These are phyloP conservation scores for Hibiscus mutabilis DNA, from an alignment of 345 rosid species.

Conservation along the genomic window DNA sequence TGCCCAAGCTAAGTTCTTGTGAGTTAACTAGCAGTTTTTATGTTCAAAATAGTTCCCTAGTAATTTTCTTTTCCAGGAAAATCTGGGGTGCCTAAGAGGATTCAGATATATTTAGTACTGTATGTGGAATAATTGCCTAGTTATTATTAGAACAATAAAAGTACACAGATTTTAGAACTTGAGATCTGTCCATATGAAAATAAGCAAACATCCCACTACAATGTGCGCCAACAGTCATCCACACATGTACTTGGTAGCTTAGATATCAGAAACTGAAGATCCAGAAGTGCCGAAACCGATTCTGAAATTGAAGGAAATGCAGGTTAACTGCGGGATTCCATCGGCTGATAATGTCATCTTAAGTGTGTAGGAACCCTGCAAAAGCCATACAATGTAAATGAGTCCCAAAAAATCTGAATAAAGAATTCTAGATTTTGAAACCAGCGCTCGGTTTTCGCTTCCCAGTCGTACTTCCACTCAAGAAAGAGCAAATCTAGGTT, in stretches of 20 bases:
- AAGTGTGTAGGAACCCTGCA: conserved; percentile 45
- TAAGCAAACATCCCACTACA: background rate
- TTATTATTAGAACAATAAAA: background rate
- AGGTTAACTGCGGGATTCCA: conserved; percentile 26
- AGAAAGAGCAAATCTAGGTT: background rate
- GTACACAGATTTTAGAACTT: background rate
- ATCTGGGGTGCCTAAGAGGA: background rate
- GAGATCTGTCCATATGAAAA: background rate
- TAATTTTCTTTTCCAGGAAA: background rate
- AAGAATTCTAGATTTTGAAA: background rate
- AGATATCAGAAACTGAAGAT: conserved; percentile 6
- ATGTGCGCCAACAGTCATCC: background rate
- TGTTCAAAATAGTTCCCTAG: background rate
- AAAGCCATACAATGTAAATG: background rate
- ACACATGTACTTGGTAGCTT: background rate
- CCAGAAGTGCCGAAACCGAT: conserved; percentile 18
- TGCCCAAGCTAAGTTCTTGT: no score
- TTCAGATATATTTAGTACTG: background rate
- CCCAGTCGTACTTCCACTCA: background rate
- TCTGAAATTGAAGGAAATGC: conserved; percentile 50
- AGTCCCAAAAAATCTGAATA: background rate
- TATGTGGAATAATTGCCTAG: background rate
- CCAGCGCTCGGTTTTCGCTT: background rate
- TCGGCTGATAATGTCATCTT: conserved; percentile 33
- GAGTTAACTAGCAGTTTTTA: background rate